Evolutionary conservation across 2,329 filamentous ascomycete species (phyloP), one percentile per base, ranked within the genome.

Genomic region (Neocatenulostroma microsporum): DNA sequence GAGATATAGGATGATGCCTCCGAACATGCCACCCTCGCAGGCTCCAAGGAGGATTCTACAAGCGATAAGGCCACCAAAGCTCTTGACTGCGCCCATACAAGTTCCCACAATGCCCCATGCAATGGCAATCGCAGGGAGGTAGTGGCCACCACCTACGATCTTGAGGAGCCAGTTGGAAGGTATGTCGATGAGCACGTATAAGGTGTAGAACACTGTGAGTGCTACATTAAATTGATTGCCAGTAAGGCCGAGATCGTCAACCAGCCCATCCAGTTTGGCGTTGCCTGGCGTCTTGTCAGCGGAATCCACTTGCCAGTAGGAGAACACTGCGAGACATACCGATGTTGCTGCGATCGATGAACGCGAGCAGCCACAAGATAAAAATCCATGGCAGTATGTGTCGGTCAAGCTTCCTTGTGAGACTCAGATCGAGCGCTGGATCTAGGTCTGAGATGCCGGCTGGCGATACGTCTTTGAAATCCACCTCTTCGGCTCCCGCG

Each of bases 361-460:
- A 68, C 6, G 65, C 62, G n/a, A 69, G 55, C 3, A 68, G 57
- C 62, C 63, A 69, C 11, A 69, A 55, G 8, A 56, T 53, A 30
- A 68, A 68, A 5, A 69, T 55, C 63, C 63, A 67, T 3, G 65
- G 65, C 9, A 69, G 47, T 20, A 69, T 58, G 30, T 63, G 64
- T 1, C 47, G 37, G 46, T 68, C 66, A 33, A 68, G 60, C 31
- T 63, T 65, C 15, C 59, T 50, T 10, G 59, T 67, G 21, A 68
- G 54, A 14, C 29, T 29, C 19, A 35, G 20, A 10, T 47, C 45
- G 18, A 42, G 36, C 12, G 26, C 31, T 3, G 44, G 26, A 24
- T 46, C 37, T 12, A 13, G 20, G 6, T 37, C 40, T 7, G 18
- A 17, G 8, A 13, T 11, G 12, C 19, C 35, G 5, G 20, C 17